A percentile compares a stretch with the other conserved stretches of the same genome.
Conservation (phyloP, 352 stramenopile species). For the Pythium monospermum region DNA sequence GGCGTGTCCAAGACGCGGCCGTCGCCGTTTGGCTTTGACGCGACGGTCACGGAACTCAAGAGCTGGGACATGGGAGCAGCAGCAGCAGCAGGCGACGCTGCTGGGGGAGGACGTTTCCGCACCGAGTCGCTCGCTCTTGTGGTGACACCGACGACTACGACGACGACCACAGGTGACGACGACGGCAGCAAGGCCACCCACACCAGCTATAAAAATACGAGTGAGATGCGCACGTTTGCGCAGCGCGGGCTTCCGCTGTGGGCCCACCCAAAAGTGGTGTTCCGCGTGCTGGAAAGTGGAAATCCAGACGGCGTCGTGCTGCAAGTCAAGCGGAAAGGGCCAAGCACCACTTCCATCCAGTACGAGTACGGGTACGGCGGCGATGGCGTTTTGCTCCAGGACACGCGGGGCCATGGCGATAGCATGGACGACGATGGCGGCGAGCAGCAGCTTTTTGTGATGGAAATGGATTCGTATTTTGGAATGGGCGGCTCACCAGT, state of each 20-base stretch:
- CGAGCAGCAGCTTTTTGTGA: conserved; percentile 74
- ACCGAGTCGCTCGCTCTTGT: conserved; percentile 17
- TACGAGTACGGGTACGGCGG: conserved; percentile 16
- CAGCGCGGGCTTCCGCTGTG: conserved; percentile 62
- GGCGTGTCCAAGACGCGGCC: conserved; percentile 41
- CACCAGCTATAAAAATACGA: neutral
- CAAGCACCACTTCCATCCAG: too few relatives aligned
- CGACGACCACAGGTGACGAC: neutral
- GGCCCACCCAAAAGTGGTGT: conserved; percentile 73
- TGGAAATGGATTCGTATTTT: conserved; percentile 87
- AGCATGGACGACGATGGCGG: too few relatives aligned
- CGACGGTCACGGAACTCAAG: conserved; percentile 52
- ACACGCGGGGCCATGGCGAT: too few relatives aligned
- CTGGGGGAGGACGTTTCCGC: too few relatives aligned
- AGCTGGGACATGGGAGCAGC: conserved; percentile 44
- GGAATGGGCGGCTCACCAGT: conserved; percentile 73
- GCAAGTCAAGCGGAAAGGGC: conserved; percentile 70
- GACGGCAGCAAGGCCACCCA: neutral
- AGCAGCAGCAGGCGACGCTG: too few relatives aligned
- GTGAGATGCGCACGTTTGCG: conserved; percentile 60
- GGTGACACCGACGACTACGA: too few relatives aligned
- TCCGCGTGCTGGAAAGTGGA: conserved; percentile 48
- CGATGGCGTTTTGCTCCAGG: conserved; percentile 38
- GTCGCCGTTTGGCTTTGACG: conserved; percentile 62
- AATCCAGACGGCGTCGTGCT: conserved; percentile 49